These are phyloP conservation scores for Podospora bellae-mahoneyi DNA, from an alignment of 495 filamentous ascomycete genomes.

Conservation along the genomic window DNA sequence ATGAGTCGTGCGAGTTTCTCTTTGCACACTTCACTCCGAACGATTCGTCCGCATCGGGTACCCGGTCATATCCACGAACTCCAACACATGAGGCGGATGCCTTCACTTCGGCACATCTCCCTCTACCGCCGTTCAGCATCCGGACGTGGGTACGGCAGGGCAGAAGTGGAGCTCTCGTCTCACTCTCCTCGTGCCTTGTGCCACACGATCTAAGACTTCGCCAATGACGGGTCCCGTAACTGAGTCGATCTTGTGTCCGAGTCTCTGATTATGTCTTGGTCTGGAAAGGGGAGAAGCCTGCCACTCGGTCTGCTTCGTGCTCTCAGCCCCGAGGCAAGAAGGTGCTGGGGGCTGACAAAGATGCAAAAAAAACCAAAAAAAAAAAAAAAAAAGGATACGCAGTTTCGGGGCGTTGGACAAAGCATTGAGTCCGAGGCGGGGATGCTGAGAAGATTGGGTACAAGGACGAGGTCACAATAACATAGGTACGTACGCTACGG, in stretches of 20 bases:
- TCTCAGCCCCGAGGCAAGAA: background rate
- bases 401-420: slow-evolving; percentile 2
- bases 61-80: slow-evolving; percentile 1
- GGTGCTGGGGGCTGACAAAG: background rate
- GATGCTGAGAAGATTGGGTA: background rate
- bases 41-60: slow-evolving; percentile 2
- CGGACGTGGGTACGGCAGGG: slow-evolving; percentile 1
- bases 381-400: background rate
- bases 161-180: background rate
- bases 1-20: background rate
- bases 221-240: slow-evolving; percentile 1
- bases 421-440: background rate
- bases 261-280: background rate
- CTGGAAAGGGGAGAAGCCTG: background rate
- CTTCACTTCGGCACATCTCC: background rate
- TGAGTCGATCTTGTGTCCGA: slow-evolving; percentile 4
- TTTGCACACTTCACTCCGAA: background rate
- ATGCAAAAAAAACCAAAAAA: background rate
- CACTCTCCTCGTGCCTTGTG: slow-evolving; percentile 1
- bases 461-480: background rate
- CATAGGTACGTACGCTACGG: background rate
- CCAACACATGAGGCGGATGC: background rate
- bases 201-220: slow-evolving; percentile 6
- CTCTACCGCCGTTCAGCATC: slow-evolving; percentile 1
- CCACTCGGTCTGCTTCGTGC: background rate